Evolutionary conservation across 768 basidiomycete species (phyloP), one percentile per base, ranked within the genome.

Genomic region (Favolaschia claudopus): DNA sequence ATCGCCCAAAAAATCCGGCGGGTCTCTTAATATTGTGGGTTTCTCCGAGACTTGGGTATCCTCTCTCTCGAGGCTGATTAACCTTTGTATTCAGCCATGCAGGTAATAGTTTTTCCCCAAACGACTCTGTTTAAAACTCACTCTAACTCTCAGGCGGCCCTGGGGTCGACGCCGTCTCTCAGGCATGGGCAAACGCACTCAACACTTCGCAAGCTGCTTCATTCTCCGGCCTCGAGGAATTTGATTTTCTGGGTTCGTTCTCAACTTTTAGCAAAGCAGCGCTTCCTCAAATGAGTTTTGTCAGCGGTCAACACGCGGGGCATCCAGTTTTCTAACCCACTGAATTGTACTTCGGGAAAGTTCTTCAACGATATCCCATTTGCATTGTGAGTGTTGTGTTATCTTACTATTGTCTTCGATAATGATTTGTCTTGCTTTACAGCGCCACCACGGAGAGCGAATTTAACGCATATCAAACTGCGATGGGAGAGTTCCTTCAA

Each of bases 271-370:
- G 7, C 38, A 48, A 19, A 14, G 12, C 14, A 32, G 7, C 15
- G 8, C n/a, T 5, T 9, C 19, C 17, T 34, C 28, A 48, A n/a
- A 27, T 20, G 46, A 27, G 43, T 9, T 42, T 19, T 6, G 12
- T 17, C 27, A 64, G 65, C 54, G 13, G 48, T 64, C 28, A 63
- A 67, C 49, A 59, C 58, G 2, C 66, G 66, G 10, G 66, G 66
- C 1, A 52, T 64, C 1, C 49, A 55, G 24, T 60, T 52, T 14
- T 67, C 66, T 14, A 65, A 56, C 39, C 57, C 63, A 9, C 43
- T 67, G 6, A 67, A 67, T 40, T 63, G 60, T 20, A 37, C 62
- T 9, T 42, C 58, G 15, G 34, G 50, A 15, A 53, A 22, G 12
- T 48, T 58, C 52, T 62, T 59, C 44, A 57, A 58, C 28, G 27